These are phyloP conservation scores for Fibroporia radiculosa DNA, from an alignment of 768 basidiomycete species.

Conservation along the genomic window DNA sequence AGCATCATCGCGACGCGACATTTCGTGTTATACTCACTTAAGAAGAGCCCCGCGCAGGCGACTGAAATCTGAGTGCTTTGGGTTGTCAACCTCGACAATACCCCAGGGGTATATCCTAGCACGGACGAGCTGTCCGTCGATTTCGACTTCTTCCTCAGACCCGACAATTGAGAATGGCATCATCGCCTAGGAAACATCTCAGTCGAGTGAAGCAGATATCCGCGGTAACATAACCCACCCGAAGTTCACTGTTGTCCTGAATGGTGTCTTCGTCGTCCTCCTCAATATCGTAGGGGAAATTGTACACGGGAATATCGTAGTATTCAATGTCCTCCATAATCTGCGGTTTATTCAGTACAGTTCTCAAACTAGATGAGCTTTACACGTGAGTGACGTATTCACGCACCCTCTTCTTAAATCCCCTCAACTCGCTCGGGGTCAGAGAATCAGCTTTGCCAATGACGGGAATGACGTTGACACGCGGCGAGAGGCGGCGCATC, in stretches of 20 bases:
- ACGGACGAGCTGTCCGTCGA: conserved; percentile 85
- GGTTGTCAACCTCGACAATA: conserved; percentile 96
- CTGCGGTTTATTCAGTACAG: conserved; percentile 31
- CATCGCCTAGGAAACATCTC: conserved; percentile 46
- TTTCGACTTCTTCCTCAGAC: conserved; percentile 92
- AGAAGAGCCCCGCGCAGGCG: conserved; percentile 86
- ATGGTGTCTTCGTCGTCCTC: conserved; percentile 99
- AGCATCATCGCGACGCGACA: not conserved
- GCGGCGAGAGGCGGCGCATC: conserved; percentile 95
- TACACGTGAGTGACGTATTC: not conserved
- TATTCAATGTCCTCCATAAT: conserved; percentile 99
- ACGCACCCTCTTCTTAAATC: conserved; percentile 89
- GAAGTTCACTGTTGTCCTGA: conserved; percentile 91
- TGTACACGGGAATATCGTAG: conserved; percentile 97
- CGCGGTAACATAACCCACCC: conserved; percentile 40
- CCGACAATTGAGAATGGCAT: conserved; percentile 97
- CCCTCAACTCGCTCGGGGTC: conserved; percentile 86
- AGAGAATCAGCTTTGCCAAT: conserved; percentile 94
- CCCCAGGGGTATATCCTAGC: conserved; percentile 99
- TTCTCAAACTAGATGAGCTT: not conserved
- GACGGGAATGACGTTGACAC: conserved; percentile 98
- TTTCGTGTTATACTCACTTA: conserved; percentile 43
- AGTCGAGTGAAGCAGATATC: conserved; percentile 6
- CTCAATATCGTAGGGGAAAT: conserved; percentile 98
- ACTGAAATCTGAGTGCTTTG: conserved; percentile 99